phyloP scores from a whole-genome alignment of 106 monocot genomes.

The Narthecium ossifragum region DNA sequence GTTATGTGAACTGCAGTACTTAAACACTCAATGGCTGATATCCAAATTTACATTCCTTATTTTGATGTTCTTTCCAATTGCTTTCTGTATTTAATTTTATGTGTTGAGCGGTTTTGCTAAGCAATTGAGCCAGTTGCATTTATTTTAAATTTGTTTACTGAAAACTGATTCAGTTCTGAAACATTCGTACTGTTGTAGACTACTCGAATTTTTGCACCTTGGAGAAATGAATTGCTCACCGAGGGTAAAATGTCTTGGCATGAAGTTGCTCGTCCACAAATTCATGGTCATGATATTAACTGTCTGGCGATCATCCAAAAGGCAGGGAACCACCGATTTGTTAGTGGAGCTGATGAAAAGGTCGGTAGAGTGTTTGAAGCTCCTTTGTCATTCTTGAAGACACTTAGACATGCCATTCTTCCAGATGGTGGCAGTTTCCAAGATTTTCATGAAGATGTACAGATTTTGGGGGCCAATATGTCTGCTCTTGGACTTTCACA shows the following conservation, averaged over 20 bases:
- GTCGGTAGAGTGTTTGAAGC: conserved; percentile 95
- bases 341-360: conserved; percentile 99
- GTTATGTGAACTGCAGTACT: too few species aligned
- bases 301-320: conserved; percentile 72
- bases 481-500: conserved; percentile 99
- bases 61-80: too few species aligned
- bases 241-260: conserved; percentile 40
- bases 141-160: too few species aligned
- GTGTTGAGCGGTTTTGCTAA: too few species aligned
- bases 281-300: conserved; percentile 99
- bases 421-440: conserved; percentile 25
- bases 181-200: too few species aligned
- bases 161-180: too few species aligned
- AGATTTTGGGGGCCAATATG: conserved; percentile 96
- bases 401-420: conserved; percentile 46
- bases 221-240: conserved; percentile 34
- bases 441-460: conserved; percentile 49
- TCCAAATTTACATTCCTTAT: too few species aligned
- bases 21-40: too few species aligned
- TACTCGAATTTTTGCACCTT: conserved; percentile 77
- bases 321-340: conserved; percentile 80
- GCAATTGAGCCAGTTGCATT: too few species aligned
- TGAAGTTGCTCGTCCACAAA: conserved; percentile 98
- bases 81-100: too few species aligned
- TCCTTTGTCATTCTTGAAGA: conserved; percentile 91